Percentiles rank a stretch among this genome's conserved stretches.
These are phyloP conservation scores for Tolypocladium nubicola DNA, from an alignment of 2,329 filamentous ascomycete genomes.

Conservation along the genomic window DNA sequence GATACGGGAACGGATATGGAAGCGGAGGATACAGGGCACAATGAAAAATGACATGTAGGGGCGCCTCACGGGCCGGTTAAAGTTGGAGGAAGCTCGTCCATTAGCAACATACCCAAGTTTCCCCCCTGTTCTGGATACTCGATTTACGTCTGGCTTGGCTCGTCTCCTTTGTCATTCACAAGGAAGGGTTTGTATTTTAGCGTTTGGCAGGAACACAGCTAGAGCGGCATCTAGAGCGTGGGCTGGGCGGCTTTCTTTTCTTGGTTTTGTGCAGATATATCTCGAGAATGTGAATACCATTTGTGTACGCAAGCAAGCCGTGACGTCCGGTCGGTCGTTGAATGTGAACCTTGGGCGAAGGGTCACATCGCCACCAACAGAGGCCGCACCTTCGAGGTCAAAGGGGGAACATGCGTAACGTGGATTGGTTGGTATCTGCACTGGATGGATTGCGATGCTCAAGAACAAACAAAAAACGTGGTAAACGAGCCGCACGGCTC, in stretches of 20 bases:
- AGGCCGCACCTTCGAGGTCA: background rate
- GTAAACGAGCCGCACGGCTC: background rate
- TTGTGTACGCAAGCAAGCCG: background rate
- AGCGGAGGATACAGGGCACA: constrained; percentile 9
- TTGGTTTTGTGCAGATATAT: background rate
- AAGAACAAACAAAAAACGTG: background rate
- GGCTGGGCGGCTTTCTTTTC: background rate
- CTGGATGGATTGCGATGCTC: background rate
- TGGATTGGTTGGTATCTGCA: background rate
- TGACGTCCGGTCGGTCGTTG: background rate
- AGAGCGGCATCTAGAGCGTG: background rate
- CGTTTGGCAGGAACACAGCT: background rate
- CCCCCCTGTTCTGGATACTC: background rate
- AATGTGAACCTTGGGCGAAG: too few species aligned
- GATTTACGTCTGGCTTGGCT: background rate
- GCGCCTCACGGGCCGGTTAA: background rate
- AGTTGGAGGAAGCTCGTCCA: background rate
- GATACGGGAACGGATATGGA: constrained; percentile 8
- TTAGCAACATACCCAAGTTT: constrained; percentile 1
- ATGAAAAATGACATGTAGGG: background rate
- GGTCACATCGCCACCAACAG: background rate
- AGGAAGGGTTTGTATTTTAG: background rate
- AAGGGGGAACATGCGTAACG: background rate
- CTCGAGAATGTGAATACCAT: background rate
- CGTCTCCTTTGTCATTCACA: background rate